Evolutionary conservation across 306 rosid species (phyloP).

Genomic region (Sicyos edulis): DNA sequence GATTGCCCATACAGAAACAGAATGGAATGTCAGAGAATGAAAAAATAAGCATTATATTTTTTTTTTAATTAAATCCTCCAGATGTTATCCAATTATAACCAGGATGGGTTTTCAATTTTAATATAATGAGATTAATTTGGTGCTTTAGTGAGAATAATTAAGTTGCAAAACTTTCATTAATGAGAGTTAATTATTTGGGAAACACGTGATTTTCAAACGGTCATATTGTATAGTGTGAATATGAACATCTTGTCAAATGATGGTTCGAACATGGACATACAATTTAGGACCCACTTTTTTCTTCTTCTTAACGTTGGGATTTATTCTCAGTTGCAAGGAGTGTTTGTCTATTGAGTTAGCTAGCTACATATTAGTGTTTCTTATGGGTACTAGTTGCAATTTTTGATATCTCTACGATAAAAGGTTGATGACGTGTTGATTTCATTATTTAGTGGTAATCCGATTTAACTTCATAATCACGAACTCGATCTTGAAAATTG

Average conservation of each 20-base stretch:
- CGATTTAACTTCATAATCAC: no score
- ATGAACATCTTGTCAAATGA: neutral
- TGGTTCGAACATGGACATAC: neutral
- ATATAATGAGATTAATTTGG: neutral
- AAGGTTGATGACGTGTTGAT: no score
- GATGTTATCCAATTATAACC: neutral
- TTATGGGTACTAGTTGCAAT: no score
- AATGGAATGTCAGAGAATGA: constrained; percentile 10
- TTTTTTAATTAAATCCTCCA: neutral
- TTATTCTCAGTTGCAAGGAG: no score
- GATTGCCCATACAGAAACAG: constrained; percentile 14
- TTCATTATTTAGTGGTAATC: no score
- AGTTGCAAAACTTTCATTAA: neutral
- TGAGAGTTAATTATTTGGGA: neutral
- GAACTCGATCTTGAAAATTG: no score
- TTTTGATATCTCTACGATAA: no score
- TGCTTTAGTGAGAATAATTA: neutral
- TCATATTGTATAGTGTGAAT: neutral
- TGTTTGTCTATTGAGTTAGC: no score
- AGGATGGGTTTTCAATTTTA: neutral
- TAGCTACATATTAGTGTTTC: no score
- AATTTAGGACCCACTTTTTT: neutral
- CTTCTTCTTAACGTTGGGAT: neutral
- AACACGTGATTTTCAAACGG: neutral
- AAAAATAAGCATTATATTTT: neutral